Base-by-base conservation (phyloP, 495 filamentous ascomycete genomes). In the Tuber umbilicatum region DNA sequence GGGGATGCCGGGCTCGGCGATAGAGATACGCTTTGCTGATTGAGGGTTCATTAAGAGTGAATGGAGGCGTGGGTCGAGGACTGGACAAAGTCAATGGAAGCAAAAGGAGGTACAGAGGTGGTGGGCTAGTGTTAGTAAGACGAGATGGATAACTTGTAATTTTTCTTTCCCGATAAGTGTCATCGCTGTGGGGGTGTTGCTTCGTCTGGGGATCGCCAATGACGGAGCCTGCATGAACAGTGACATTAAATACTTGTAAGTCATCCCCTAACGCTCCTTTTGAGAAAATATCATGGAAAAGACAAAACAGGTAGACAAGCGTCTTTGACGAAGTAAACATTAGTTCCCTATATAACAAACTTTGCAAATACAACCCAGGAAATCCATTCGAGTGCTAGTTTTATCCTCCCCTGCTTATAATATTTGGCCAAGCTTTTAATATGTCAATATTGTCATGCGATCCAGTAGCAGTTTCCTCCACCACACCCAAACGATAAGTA, bases 11-110 rank as follows among this genome's bases (percentile, higher is more conserved):
- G 16, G 19, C 16, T 17, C 42, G 1, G 19, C 42, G 19, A 69
- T 21, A 1, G 84, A 83, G 0, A 78, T 83, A 70, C 84, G 84
- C 72, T 77, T 77, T 31, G 75, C 40, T 38, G 72, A 39, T 73
- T 83, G 74, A 43, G 23, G 70, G 60, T 67, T 78, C 73, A 45
- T 83, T 68, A 39, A 64, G 40, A n/a, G n/a, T 16, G 70, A 50
- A 16, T 50, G 47, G 47, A 50, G 47, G 47, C 47, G 21, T 10
- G 47, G 47, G n/a, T 31, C n/a, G 47, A 23, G 47, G 6, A n/a
- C 23, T 1, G 47, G 47, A 6, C 21, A 21, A 2, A 50, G 23
- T 2, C 47, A n/a, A 2, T 50, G 47, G 47, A 50, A 50, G 47
- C 5, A 50, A 50, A 12, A 2, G 23, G 23, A 7, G 23, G 47